A percentile compares a stretch with the other conserved stretches of the same genome.
Evolutionary conservation across 2,329 filamentous ascomycete genomes (phyloP).

Genomic region (Ophiostoma himal-ulmi): DNA sequence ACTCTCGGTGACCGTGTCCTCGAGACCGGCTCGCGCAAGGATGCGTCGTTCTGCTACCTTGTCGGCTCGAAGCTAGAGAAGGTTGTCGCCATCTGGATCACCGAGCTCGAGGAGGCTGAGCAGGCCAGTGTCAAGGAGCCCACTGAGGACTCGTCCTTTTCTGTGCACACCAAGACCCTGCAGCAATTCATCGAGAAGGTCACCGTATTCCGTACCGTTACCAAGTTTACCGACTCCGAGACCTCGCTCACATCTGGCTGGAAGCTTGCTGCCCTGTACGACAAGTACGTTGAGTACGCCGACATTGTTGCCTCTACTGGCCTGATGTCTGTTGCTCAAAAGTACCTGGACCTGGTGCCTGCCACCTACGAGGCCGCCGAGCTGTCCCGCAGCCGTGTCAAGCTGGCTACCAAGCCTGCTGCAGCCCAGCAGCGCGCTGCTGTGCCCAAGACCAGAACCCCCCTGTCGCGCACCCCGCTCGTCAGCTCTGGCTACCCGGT

Average conservation of each 20-base stretch:
- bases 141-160: conserved; percentile 74
- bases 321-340: conserved; percentile 77
- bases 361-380: conserved; percentile 79
- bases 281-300: conserved; percentile 95
- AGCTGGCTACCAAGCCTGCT: conserved; percentile 62
- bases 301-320: conserved; percentile 91
- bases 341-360: conserved; percentile 84
- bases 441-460: conserved; percentile 3
- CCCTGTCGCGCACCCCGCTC: conserved; percentile 12
- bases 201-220: conserved; percentile 89
- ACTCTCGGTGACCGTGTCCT: conserved; percentile 85
- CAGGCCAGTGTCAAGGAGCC: conserved; percentile 64
- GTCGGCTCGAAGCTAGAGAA: conserved; percentile 96
- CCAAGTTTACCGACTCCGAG: conserved; percentile 81
- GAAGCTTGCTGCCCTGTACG: conserved; percentile 84
- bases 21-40: conserved; percentile 71
- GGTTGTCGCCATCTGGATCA: conserved; percentile 89
- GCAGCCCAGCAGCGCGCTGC: conserved; percentile 31
- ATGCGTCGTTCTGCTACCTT: conserved; percentile 94
- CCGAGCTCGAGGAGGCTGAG: conserved; percentile 81
- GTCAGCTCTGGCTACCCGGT: conserved; percentile 41
- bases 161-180: conserved; percentile 78
- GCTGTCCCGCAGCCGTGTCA: conserved; percentile 76
- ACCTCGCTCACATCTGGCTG: conserved; percentile 66
- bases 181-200: conserved; percentile 98